A percentile compares a stretch with the other conserved stretches of the same genome.
Conservation (phyloP, 257 asterid species). For the Lycium barbarum region DNA sequence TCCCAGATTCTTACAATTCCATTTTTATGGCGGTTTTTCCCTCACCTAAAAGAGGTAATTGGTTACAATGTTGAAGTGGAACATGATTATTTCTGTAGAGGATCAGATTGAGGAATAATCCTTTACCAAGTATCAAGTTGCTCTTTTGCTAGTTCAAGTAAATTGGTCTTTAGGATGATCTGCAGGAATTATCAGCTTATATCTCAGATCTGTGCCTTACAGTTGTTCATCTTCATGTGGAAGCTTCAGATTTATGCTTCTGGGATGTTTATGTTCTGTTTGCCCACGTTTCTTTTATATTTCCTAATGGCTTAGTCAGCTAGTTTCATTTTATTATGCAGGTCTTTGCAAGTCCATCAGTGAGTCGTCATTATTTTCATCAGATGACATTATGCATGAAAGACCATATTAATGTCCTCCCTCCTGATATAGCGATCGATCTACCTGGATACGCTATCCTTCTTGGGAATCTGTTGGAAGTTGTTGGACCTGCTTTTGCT, state of each 20-base stretch:
- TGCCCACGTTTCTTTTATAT: not conserved
- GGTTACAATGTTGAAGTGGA: conserved; percentile 27
- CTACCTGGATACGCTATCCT: conserved; percentile 90
- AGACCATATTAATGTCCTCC: conserved; percentile 63
- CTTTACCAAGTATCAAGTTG: conserved; percentile 16
- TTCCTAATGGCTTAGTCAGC: not conserved
- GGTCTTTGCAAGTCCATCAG: conserved; percentile 73
- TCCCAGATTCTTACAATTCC: conserved; percentile 91
- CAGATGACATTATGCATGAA: conserved; percentile 75
- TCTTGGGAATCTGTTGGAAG: conserved; percentile 87
- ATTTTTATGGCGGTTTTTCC: conserved; percentile 83
- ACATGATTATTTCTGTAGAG: conserved; percentile 27
- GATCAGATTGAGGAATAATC: not conserved
- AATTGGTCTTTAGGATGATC: conserved; percentile 9
- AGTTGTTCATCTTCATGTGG: conserved; percentile 23
- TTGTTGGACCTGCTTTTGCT: conserved; percentile 68
- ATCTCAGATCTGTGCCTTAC: conserved; percentile 9
- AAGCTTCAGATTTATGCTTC: conserved; percentile 12
- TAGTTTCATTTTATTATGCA: conserved; percentile 46
- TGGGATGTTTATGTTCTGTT: not conserved
- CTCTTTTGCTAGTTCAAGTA: conserved; percentile 25
- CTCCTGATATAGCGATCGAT: conserved; percentile 74
- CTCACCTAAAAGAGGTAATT: conserved; percentile 85
- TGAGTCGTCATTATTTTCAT: conserved; percentile 72
- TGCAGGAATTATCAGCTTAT: conserved; percentile 10